Evolutionary conservation across 176 grass and related monocot genomes (phyloP), one percentile per base, ranked within the genome.

Genomic region (Musa schizocarpa): DNA sequence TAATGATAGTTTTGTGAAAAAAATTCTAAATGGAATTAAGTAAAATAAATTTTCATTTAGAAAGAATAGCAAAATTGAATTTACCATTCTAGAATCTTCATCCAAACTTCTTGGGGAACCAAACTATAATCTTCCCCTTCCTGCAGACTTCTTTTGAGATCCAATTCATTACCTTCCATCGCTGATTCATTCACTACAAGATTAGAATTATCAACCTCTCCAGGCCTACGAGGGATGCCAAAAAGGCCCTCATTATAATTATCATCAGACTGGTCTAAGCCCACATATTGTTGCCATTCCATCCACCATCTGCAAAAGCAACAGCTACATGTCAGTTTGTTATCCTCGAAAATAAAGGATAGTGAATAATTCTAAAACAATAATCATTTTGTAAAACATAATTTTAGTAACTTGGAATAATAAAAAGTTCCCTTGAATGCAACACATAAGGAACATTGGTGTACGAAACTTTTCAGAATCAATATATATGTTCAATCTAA

Each of bases 121-220:
- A 99, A 94, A 77, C 72, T 70, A 74, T 94, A 99, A 74, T 99
- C 79, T 49, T 85, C 53, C 13, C 85, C 95, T 78, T 99, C 95
- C 77, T 81, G 88, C 81, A 99, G 81, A 69, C 89, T 82, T 76
- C 76, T 84, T 78, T 75, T 88, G 63, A 99, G 90, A 65, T 89
- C 86, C 26, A 74, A 66, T 69, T 83, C 88, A 69, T 87, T 84
- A 84, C 51, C 80, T 54, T 54, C 76, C 74, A 50, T 72, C 24
- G 34, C 78, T 50, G 73, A 83, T 85, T 72, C 80, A 73, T 83
- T 86, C 49, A 27, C 84, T 78, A 99, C 81, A 82, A 99, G 85
- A 74, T 93, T 92, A 1, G 88, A 86, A 68, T 99, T 99, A 76
- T 99, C 88, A 81, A 99, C 94, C 76, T 99, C 81, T 63, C 95